Percentiles rank a stretch among this genome's conserved stretches.
phyloP scores from a whole-genome alignment of 306 rosid species.

The Dicorynia guianensis region DNA sequence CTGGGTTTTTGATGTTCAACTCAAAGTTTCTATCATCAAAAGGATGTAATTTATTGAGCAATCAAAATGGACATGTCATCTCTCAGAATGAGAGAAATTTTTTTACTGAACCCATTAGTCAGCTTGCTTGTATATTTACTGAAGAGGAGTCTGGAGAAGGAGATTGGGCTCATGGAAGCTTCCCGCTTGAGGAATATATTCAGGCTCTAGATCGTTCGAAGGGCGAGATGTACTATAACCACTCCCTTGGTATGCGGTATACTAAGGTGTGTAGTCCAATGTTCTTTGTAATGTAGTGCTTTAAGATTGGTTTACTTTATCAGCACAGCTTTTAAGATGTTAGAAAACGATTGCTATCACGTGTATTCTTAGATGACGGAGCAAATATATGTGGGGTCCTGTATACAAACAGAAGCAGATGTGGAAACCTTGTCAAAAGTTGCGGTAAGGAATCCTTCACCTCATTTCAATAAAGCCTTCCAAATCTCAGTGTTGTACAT shows the following conservation, averaged over 20 bases:
- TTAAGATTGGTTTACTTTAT: background rate
- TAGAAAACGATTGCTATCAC: constrained; percentile 33
- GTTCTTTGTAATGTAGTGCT: constrained; percentile 14
- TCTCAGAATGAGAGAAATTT: constrained; percentile 51
- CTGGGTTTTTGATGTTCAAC: constrained; percentile 78
- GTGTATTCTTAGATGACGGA: constrained; percentile 74
- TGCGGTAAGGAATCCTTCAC: constrained; percentile 53
- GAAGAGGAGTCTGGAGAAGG: constrained; percentile 87
- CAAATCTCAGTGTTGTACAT: constrained; percentile 2
- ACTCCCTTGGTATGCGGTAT: constrained; percentile 85
- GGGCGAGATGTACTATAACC: constrained; percentile 85
- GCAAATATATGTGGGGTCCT: constrained; percentile 91
- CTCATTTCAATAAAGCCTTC: constrained; percentile 26
- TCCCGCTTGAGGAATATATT: constrained; percentile 86
- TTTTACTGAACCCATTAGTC: constrained; percentile 45
- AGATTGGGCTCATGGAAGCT: constrained; percentile 92
- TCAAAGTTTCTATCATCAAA: constrained; percentile 71
- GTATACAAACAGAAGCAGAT: constrained; percentile 85
- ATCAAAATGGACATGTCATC: constrained; percentile 59
- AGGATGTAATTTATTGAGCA: constrained; percentile 66
- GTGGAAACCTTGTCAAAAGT: constrained; percentile 73
- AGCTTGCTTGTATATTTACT: constrained; percentile 41
- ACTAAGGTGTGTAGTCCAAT: constrained; percentile 71
- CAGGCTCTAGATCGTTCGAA: constrained; percentile 85
- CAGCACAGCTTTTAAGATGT: background rate